phyloP scores from a whole-genome alignment of 2,329 filamentous ascomycete genomes.

The Neopestalotiopsis sp. region DNA sequence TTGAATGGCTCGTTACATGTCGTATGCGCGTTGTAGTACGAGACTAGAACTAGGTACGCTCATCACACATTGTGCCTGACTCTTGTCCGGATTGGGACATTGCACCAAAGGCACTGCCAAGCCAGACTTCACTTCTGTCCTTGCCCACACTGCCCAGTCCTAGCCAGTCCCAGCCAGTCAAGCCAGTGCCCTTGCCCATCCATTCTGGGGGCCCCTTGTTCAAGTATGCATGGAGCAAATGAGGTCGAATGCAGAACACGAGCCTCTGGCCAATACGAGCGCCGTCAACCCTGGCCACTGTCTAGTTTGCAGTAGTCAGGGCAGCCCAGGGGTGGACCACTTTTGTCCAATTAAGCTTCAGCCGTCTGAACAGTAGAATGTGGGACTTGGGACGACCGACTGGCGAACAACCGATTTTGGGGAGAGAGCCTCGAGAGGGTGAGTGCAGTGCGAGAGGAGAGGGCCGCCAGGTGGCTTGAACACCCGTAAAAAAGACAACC shows the following conservation, averaged over 20 bases:
- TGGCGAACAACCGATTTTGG: too few relatives aligned
- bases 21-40: background rate
- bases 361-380: constrained; percentile 1
- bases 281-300: background rate
- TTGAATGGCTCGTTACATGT: constrained; percentile 10
- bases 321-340: background rate
- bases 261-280: constrained; percentile 1
- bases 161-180: background rate
- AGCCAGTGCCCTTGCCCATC: too few relatives aligned
- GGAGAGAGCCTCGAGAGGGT: too few relatives aligned
- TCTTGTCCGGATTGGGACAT: background rate
- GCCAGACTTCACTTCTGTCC: background rate
- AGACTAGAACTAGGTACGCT: background rate
- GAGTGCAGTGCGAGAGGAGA: too few relatives aligned
- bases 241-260: constrained; percentile 4
- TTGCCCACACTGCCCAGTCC: too few relatives aligned
- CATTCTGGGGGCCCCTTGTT: background rate
- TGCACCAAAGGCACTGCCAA: background rate
- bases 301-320: background rate
- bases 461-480: too few relatives aligned
- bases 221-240: constrained; percentile 6
- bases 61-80: constrained; percentile 6
- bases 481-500: too few relatives aligned
- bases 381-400: background rate
- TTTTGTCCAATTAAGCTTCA: constrained; percentile 13